Evolutionary conservation across 805 yeast species (phyloP).

Genomic region (Saturnispora galanensis): DNA sequence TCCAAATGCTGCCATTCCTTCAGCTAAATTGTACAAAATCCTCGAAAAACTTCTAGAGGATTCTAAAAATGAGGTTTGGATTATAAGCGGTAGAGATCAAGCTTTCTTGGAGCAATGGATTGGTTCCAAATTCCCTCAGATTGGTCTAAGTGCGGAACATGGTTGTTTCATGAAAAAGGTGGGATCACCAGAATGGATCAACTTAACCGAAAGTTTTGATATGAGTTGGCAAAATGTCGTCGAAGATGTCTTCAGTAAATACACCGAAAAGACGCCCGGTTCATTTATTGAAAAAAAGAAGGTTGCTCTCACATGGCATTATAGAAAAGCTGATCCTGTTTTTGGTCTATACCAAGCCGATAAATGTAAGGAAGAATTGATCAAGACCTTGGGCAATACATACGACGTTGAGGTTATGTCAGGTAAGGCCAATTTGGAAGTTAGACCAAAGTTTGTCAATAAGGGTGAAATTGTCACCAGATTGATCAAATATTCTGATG

Average conservation of each 20-base stretch:
- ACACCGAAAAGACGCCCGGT: slow-evolving; percentile 87
- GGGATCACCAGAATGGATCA: slow-evolving; percentile 63
- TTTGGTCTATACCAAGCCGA: slow-evolving; percentile 81
- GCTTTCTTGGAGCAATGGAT: slow-evolving; percentile 81
- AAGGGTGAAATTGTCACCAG: slow-evolving; percentile 93
- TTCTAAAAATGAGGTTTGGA: slow-evolving; percentile 83
- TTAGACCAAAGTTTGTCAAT: slow-evolving; percentile 89
- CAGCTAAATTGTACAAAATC: slow-evolving; percentile 54
- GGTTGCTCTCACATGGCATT: slow-evolving; percentile 97
- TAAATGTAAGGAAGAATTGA: slow-evolving; percentile 56
- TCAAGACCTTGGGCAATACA: slow-evolving; percentile 39
- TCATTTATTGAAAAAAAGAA: slow-evolving; percentile 77
- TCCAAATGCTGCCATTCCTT: slow-evolving; percentile 97
- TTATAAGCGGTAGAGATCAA: slow-evolving; percentile 93
- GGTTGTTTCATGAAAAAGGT: slow-evolving; percentile 87
- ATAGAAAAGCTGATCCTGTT: slow-evolving; percentile 89
- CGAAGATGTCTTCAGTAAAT: slow-evolving; percentile 57
- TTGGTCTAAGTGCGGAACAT: slow-evolving; percentile 93
- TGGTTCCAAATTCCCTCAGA: slow-evolving; percentile 48
- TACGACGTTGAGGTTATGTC: slow-evolving; percentile 91
- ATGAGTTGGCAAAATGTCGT: slow-evolving; percentile 94
- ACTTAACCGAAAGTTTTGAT: slow-evolving; percentile 71
- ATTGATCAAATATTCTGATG: slow-evolving; percentile 57
- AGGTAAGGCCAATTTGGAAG: slow-evolving; percentile 96
- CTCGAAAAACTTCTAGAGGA: slow-evolving; percentile 57